These are phyloP conservation scores for Apiospora aurea DNA, from an alignment of 2,329 filamentous ascomycete genomes.

Conservation along the genomic window DNA sequence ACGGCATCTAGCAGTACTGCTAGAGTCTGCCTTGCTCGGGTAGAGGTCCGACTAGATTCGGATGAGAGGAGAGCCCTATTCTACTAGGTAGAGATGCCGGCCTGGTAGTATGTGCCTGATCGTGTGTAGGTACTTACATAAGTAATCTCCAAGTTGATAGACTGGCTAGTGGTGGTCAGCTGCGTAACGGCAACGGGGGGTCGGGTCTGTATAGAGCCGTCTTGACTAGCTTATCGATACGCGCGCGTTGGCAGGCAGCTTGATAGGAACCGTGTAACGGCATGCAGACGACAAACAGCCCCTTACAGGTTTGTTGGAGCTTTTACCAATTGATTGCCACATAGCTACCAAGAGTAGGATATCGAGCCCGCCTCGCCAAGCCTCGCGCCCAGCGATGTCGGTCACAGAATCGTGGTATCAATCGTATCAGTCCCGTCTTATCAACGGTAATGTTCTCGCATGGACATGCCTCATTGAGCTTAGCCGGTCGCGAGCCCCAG, in stretches of 20 bases:
- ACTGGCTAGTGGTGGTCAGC: background rate
- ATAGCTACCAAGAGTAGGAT: background rate
- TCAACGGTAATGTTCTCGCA: background rate
- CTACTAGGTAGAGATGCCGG: background rate
- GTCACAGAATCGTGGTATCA: background rate
- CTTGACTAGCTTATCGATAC: background rate
- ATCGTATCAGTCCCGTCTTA: constrained; percentile 19
- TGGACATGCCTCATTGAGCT: background rate
- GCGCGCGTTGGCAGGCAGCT: background rate
- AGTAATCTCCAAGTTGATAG: background rate
- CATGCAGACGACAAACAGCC: background rate
- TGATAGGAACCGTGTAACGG: constrained; percentile 17
- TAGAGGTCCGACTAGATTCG: background rate
- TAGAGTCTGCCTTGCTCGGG: background rate
- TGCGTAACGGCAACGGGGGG: background rate
- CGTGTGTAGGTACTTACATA: background rate
- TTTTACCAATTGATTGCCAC: constrained; percentile 3
- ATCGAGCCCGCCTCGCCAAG: constrained; percentile 11
- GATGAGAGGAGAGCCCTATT: background rate
- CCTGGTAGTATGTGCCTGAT: background rate
- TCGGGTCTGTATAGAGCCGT: background rate
- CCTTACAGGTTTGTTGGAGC: background rate
- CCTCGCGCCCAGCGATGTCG: background rate
- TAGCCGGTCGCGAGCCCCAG: background rate
- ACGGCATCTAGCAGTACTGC: background rate